phyloP scores from a whole-genome alignment of 225 moss, liverwort and hornwort genomes.

The Pleurozium schreberi region DNA sequence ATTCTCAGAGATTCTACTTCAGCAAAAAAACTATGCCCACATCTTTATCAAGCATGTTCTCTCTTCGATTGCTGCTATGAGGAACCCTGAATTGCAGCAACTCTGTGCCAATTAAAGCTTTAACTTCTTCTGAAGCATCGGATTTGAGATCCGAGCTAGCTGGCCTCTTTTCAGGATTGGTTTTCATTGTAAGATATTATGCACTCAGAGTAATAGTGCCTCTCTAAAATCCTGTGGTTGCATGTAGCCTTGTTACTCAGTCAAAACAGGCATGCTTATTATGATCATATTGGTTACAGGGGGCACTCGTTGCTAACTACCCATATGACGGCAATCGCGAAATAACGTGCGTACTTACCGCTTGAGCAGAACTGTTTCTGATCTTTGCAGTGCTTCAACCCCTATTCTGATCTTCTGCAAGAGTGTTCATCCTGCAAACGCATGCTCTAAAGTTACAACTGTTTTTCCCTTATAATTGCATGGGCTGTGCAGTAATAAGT shows the following conservation, averaged over 20 bases:
- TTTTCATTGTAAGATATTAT: not conserved
- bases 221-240: not conserved
- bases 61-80: not conserved
- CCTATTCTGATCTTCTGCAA: not conserved
- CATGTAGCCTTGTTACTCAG: not conserved
- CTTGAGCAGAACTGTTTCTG: not conserved
- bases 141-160: not conserved
- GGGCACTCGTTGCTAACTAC: conserved; percentile 85
- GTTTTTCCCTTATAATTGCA: not conserved
- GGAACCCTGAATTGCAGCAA: not conserved
- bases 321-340: conserved; percentile 77
- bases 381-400: not conserved
- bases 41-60: not conserved
- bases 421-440: not conserved
- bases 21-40: not conserved
- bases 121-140: not conserved
- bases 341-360: conserved; percentile 34
- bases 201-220: not conserved
- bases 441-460: not conserved
- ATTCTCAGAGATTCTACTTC: not conserved
- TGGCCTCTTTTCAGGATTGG: not conserved
- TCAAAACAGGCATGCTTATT: not conserved
- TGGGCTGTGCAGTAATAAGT: conserved; percentile 53
- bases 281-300: conserved; percentile 23
- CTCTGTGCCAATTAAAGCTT: not conserved